Evolutionary conservation across 2,329 filamentous ascomycete genomes (phyloP).

Genomic region (Colletotrichum sp.): DNA sequence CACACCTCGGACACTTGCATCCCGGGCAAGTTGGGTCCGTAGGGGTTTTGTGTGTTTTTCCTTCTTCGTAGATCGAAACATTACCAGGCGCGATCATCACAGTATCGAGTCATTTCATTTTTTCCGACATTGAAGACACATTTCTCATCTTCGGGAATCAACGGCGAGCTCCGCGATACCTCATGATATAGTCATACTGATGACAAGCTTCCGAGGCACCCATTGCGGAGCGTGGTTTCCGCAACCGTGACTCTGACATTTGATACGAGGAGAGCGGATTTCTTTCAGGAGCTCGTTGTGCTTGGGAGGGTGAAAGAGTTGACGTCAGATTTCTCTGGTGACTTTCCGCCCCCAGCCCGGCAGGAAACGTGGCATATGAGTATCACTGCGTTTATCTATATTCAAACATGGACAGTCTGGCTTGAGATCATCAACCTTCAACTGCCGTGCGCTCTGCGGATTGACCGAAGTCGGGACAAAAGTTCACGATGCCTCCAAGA

Average conservation of each 20-base stretch:
- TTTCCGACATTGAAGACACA: background rate
- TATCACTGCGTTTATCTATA: background rate
- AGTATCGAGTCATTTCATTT: background rate
- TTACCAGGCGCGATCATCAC: background rate
- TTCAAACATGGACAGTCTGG: background rate
- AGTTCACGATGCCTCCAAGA: background rate
- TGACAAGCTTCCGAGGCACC: background rate
- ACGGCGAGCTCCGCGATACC: background rate
- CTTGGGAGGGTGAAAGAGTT: background rate
- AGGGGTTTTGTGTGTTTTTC: background rate
- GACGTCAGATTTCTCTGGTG: background rate
- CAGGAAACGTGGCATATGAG: background rate
- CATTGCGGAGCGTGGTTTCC: background rate
- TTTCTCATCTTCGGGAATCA: background rate
- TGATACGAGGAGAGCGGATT: background rate
- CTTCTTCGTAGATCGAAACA: background rate
- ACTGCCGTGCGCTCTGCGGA: background rate
- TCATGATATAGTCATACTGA: background rate
- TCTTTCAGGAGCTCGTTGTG: background rate
- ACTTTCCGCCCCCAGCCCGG: background rate
- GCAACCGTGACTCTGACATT: background rate
- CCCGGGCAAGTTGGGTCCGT: background rate
- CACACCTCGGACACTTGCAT: background rate
- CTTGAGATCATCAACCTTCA: background rate
- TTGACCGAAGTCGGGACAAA: background rate